Evolutionary conservation across 108 stramenopile species (phyloP), one percentile per base, ranked within the genome.

Genomic region (Nitzschia palea): DNA sequence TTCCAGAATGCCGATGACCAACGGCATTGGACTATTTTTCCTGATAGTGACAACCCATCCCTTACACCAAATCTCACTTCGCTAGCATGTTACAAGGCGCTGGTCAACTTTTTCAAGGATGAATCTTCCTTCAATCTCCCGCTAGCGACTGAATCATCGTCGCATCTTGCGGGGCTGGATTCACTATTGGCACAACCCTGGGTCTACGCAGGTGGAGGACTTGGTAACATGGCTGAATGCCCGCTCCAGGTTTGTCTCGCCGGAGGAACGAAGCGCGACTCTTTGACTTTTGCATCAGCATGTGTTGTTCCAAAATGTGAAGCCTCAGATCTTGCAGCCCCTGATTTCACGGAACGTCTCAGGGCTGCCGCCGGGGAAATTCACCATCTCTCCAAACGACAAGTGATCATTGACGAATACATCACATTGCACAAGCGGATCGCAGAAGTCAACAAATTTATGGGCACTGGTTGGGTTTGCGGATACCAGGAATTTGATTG

Each of bases 221-320:
- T 84, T 18, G 83, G 83, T n/a, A 84, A 84, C 51, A 70, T 74
- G 0, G 60, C 76, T 36, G 83, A 84, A 67, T 84, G 83, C 52
- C 71, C 74, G 1, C 52, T 76, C 22, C 77, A 78, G 32, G 67
- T 67, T 15, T 78, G 77, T 56, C 55, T 78, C 25, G 77, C 77
- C 0, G 77, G 73, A 2, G 78, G 78, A 10, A 66, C 66, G 10
- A 51, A 48, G 28, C 65, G 82, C 6, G 82, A 75, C 45, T 79
- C 78, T 0, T 28, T 84, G 34, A 76, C 65, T n/a, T 80, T 84
- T 73, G 83, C 83, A 3, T 70, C 76, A 0, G 71, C 55, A 4
- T 84, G 83, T 42, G 62, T 84, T 44, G 64, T 70, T 12, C 51
- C 65, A 12, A 65, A 74, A 34, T 84, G 83, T 48, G 32, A 31